Evolutionary conservation across 2,329 filamentous ascomycete species (phyloP).

Genomic region (Cladobotryum mycophilum): DNA sequence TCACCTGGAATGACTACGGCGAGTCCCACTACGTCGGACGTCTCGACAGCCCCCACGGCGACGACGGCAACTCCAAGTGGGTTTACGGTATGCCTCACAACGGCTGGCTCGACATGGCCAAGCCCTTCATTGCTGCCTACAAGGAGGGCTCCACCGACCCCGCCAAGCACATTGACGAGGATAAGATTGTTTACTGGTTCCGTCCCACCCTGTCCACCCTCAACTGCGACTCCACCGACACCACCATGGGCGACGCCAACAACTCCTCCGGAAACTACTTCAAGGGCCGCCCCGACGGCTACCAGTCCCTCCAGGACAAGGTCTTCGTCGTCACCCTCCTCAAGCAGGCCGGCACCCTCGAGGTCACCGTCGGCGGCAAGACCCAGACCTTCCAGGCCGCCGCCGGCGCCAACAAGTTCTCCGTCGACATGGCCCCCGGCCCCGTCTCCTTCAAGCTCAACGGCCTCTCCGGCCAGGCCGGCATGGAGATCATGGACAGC

Average conservation of each 20-base stretch:
- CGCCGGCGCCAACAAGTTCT: conserved; percentile 37
- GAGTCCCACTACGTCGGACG: conserved; percentile 50
- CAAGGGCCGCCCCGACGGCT: conserved; percentile 42
- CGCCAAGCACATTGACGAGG: conserved; percentile 35
- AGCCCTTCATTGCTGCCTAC: conserved; percentile 44
- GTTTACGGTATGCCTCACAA: conserved; percentile 41
- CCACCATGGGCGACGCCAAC: conserved; percentile 35
- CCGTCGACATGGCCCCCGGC: conserved; percentile 42
- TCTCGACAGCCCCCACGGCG: conserved; percentile 36
- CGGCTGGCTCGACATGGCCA: conserved; percentile 45
- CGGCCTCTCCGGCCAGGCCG: conserved; percentile 36
- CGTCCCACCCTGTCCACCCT: conserved; percentile 36
- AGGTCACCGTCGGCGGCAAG: conserved; percentile 38
- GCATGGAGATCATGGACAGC: conserved; percentile 38
- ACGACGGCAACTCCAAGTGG: conserved; percentile 43
- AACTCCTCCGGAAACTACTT: conserved; percentile 43
- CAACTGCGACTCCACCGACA: conserved; percentile 44
- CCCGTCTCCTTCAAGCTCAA: conserved; percentile 39
- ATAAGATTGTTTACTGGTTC: conserved; percentile 48
- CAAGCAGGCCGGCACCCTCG: conserved; percentile 34
- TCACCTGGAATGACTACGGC: conserved; percentile 45
- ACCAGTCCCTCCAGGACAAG: conserved; percentile 37
- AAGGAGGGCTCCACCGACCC: conserved; percentile 33
- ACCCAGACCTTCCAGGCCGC: conserved; percentile 35
- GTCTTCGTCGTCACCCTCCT: conserved; percentile 45